A percentile compares a stretch with the other conserved stretches of the same genome.
Conservation (phyloP, 768 basidiomycete genomes). For the Kwoniella heveanensis region DNA sequence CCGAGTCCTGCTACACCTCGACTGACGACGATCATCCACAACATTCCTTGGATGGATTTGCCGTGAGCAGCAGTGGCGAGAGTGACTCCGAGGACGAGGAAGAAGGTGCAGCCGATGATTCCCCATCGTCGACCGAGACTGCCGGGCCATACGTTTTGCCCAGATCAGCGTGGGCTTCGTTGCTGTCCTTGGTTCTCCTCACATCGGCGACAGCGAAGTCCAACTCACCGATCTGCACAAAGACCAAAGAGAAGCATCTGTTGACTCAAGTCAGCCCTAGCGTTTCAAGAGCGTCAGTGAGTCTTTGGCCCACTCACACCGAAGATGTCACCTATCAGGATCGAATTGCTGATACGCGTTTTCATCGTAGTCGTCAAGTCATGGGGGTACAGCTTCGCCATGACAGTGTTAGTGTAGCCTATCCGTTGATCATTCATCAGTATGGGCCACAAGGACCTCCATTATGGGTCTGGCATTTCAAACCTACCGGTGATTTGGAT, state of each 20-base stretch:
- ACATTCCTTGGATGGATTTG: constrained; percentile 5
- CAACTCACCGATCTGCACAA: constrained; percentile 8
- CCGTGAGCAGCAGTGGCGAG: constrained; percentile 10
- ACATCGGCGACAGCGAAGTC: background rate
- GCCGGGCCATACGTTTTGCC: background rate
- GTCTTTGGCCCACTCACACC: constrained; percentile 11
- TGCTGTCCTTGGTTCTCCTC: too few relatives aligned
- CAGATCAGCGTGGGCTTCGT: background rate
- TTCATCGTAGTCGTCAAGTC: constrained; percentile 7
- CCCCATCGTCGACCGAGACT: constrained; percentile 13
- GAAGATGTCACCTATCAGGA: constrained; percentile 14
- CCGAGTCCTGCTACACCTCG: constrained; percentile 10
- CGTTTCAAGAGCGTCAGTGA: too few relatives aligned
- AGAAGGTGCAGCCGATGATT: constrained; percentile 12
- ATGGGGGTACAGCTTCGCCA: constrained; percentile 7
- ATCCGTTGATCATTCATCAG: background rate
- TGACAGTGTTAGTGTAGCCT: constrained; percentile 13
- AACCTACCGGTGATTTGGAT: constrained; percentile 10
- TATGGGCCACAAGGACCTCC: background rate
- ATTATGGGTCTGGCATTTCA: too few relatives aligned
- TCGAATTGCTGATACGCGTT: constrained; percentile 10
- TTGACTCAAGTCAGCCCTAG: background rate
- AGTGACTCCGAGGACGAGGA: constrained; percentile 15
- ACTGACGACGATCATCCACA: constrained; percentile 13
- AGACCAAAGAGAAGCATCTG: constrained; percentile 13